phyloP scores from a whole-genome alignment of 768 basidiomycete species.

The Lentinula detonsa region DNA sequence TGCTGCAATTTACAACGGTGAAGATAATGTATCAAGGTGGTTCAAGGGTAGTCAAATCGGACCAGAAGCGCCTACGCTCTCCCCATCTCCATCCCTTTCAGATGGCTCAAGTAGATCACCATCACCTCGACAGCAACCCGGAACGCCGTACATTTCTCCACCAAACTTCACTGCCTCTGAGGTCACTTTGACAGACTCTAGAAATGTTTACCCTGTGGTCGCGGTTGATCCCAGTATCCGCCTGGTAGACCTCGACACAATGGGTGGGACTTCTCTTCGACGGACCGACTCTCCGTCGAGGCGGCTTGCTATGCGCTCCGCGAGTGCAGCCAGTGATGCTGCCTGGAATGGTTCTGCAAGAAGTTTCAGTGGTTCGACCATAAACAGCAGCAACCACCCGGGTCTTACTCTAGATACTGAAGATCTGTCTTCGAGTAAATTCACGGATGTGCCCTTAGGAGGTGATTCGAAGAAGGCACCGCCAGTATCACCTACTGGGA shows the following conservation, averaged over 20 bases:
- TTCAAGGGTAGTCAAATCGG: background rate
- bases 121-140: background rate
- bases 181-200: constrained; percentile 7
- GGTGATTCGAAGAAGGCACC: background rate
- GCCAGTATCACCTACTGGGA: background rate
- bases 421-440: background rate
- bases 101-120: background rate
- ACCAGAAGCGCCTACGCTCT: background rate
- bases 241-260: constrained; percentile 14
- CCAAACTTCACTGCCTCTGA: background rate
- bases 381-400: constrained; percentile 2
- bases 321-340: background rate
- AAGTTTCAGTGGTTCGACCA: constrained; percentile 1
- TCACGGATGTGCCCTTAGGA: background rate
- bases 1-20: background rate
- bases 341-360: background rate
- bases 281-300: background rate
- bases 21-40: background rate
- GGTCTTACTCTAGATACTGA: constrained; percentile 4
- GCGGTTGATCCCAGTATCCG: constrained; percentile 16
- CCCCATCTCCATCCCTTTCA: background rate
- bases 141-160: constrained; percentile 2
- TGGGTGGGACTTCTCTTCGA: background rate
- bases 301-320: background rate
- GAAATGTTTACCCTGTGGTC: background rate